Conservation (phyloP, 352 stramenopile species). For the Pythium rishiriense region DNA sequence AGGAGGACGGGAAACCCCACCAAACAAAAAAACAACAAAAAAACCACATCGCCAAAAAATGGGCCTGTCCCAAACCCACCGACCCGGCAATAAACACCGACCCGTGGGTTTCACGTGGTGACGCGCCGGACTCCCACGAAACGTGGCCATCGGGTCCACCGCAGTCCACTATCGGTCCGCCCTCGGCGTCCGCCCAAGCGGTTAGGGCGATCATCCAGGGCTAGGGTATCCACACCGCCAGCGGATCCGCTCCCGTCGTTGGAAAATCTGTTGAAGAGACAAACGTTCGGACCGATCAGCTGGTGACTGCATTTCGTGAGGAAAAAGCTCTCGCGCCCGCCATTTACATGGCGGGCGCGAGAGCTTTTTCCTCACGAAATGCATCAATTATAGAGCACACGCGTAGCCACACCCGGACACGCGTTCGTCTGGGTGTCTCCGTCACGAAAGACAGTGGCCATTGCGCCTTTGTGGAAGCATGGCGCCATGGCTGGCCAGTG, state of each 20-base stretch:
- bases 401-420: too few relatives aligned
- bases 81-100: not conserved
- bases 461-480: too few relatives aligned
- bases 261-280: not conserved
- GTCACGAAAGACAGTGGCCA: too few relatives aligned
- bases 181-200: not conserved
- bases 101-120: not conserved
- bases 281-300: conserved; percentile 24
- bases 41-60: conserved; percentile 1
- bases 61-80: not conserved
- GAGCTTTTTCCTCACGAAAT: too few relatives aligned
- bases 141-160: conserved; percentile 4
- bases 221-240: not conserved
- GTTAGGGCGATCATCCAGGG: not conserved
- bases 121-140: not conserved
- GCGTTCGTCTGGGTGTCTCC: too few relatives aligned
- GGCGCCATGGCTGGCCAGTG: too few relatives aligned
- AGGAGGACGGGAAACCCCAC: not conserved
- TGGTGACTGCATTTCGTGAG: conserved; percentile 12
- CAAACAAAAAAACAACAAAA: too few relatives aligned
- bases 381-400: too few relatives aligned
- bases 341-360: too few relatives aligned
- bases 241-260: conserved; percentile 8
- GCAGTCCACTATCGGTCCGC: conserved; percentile 11
- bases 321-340: too few relatives aligned